These are phyloP conservation scores for Boletellus sp. DNA, from an alignment of 768 basidiomycete genomes.

Conservation along the genomic window DNA sequence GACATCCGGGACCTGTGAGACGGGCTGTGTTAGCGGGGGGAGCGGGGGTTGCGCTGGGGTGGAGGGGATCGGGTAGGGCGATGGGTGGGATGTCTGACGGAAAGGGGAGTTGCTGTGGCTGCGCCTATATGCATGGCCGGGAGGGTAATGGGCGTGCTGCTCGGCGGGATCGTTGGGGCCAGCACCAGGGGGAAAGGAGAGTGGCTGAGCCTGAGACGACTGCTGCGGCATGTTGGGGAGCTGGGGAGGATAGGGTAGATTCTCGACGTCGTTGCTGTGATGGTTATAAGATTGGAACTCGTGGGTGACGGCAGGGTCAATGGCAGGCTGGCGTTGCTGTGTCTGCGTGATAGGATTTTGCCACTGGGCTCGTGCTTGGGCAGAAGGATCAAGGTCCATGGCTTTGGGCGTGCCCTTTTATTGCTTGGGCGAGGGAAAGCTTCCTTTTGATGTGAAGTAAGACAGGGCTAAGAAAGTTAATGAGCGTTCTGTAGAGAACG, in stretches of 20 bases:
- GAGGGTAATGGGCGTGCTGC: constrained; percentile 34
- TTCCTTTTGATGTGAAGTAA: constrained; percentile 34
- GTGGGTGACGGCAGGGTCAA: constrained; percentile 34
- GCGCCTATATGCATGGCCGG: constrained; percentile 32
- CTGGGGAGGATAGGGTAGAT: constrained; percentile 24
- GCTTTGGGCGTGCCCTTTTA: constrained; percentile 29
- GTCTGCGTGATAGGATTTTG: constrained; percentile 31
- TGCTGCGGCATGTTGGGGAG: constrained; percentile 32
- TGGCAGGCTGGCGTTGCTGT: constrained; percentile 32
- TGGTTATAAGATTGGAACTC: constrained; percentile 33
- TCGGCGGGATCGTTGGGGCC: constrained; percentile 34
- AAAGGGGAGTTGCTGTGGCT: constrained; percentile 32
- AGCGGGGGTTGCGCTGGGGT: constrained; percentile 26
- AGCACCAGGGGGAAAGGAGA: constrained; percentile 32
- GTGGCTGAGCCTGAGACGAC: constrained; percentile 33
- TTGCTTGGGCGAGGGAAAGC: constrained; percentile 36
- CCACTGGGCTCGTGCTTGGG: constrained; percentile 34
- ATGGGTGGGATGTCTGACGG: constrained; percentile 39
- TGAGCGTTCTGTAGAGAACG: constrained; percentile 29
- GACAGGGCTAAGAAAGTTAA: constrained; percentile 23
- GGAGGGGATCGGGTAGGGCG: constrained; percentile 37
- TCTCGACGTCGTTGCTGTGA: constrained; percentile 22
- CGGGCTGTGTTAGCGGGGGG: constrained; percentile 24
- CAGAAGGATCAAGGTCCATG: constrained; percentile 35
- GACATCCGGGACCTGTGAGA: constrained; percentile 20